Percentiles rank a stretch among this genome's conserved stretches.
Evolutionary conservation across 2,329 filamentous ascomycete genomes (phyloP).

Genomic region (Colletotrichum sp.): DNA sequence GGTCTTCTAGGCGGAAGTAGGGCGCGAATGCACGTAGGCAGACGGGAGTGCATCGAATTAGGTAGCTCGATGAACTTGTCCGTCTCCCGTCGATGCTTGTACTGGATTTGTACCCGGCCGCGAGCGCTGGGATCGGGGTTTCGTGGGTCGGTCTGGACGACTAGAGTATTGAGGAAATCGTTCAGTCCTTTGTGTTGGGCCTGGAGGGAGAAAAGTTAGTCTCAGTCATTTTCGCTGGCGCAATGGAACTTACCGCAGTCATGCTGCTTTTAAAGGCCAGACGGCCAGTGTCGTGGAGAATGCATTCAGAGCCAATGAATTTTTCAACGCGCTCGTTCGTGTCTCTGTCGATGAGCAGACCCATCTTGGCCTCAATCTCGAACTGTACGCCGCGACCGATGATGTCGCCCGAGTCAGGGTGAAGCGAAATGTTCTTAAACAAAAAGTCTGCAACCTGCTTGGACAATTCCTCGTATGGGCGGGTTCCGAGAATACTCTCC

Average conservation of each 20-base stretch:
- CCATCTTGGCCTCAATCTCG: slow-evolving; percentile 94
- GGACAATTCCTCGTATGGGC: slow-evolving; percentile 77
- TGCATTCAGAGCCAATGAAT: slow-evolving; percentile 72
- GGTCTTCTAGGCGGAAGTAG: slow-evolving; percentile 62
- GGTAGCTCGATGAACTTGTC: slow-evolving; percentile 86
- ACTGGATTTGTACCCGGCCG: slow-evolving; percentile 70
- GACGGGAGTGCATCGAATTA: slow-evolving; percentile 57
- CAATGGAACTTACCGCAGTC: slow-evolving; percentile 71
- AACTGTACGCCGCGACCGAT: slow-evolving; percentile 72
- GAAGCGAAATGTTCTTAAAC: slow-evolving; percentile 72
- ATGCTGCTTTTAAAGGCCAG: slow-evolving; percentile 85
- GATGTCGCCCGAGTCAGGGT: slow-evolving; percentile 69
- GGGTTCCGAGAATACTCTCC: slow-evolving; percentile 70
- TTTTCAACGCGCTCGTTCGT: slow-evolving; percentile 72
- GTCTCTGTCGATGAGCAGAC: slow-evolving; percentile 77
- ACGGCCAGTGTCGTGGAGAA: slow-evolving; percentile 66
- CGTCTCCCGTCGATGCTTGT: slow-evolving; percentile 81
- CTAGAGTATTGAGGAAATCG: slow-evolving; percentile 77
- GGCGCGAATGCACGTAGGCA: slow-evolving; percentile 69
- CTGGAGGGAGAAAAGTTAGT: slow-evolving; percentile 44
- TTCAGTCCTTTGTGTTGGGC: slow-evolving; percentile 84
- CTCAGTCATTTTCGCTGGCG: not conserved
- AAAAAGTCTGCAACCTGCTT: slow-evolving; percentile 82
- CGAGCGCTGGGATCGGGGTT: slow-evolving; percentile 45
- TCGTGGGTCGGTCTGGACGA: slow-evolving; percentile 62